These are phyloP conservation scores for Plectosphaerella cucumerina DNA, from an alignment of 2,329 filamentous ascomycete species.

Conservation along the genomic window DNA sequence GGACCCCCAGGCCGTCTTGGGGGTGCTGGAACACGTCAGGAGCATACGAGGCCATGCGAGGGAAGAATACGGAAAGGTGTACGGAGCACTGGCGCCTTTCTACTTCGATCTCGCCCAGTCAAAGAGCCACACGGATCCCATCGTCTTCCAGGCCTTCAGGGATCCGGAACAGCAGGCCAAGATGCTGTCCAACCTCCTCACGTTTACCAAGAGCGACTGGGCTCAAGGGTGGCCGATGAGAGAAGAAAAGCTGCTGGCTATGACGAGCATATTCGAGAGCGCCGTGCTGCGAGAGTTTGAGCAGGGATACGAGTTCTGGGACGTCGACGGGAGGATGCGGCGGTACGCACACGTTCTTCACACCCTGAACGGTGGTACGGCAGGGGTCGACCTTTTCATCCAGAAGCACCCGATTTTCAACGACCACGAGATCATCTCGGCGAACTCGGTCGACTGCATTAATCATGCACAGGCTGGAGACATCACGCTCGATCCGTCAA, in stretches of 20 bases:
- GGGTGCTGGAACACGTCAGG: slow-evolving; percentile 63
- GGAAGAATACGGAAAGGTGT: slow-evolving; percentile 86
- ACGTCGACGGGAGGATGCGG: slow-evolving; percentile 84
- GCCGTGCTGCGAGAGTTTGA: slow-evolving; percentile 90
- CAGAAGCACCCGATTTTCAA: slow-evolving; percentile 83
- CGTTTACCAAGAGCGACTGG: slow-evolving; percentile 78
- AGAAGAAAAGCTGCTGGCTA: slow-evolving; percentile 66
- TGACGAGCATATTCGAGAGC: slow-evolving; percentile 82
- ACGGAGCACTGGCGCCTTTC: slow-evolving; percentile 82
- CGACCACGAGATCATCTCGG: slow-evolving; percentile 63
- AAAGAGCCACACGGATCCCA: slow-evolving; percentile 71
- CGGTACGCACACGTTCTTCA: slow-evolving; percentile 85
- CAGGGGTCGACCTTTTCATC: slow-evolving; percentile 79
- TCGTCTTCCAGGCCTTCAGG: slow-evolving; percentile 80
- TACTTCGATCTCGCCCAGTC: slow-evolving; percentile 77
- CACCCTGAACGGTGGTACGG: slow-evolving; percentile 73
- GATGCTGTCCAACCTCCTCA: slow-evolving; percentile 76
- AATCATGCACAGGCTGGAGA: slow-evolving; percentile 61
- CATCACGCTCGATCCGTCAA: slow-evolving; percentile 75
- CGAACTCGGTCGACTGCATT: slow-evolving; percentile 75
- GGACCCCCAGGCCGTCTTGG: slow-evolving; percentile 62
- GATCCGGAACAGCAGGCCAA: slow-evolving; percentile 88
- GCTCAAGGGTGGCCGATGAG: slow-evolving; percentile 68
- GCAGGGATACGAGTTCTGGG: slow-evolving; percentile 83
- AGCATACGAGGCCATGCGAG: slow-evolving; percentile 83